phyloP scores from a whole-genome alignment of 495 filamentous ascomycete genomes.

The Aspergillus wentii region DNA sequence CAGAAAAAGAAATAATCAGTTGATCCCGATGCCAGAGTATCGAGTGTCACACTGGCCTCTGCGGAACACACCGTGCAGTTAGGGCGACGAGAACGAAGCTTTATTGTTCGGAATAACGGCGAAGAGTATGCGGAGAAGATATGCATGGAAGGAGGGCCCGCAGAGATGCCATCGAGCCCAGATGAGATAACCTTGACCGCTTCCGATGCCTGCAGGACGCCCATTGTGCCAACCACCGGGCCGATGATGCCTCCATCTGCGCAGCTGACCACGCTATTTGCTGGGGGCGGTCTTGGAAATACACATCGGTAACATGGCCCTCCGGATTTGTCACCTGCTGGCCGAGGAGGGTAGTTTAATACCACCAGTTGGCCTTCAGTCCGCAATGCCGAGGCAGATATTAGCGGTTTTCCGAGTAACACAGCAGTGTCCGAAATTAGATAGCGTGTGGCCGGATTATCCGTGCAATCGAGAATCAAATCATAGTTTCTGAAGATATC shows the following conservation, averaged over 20 bases:
- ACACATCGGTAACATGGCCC: slow-evolving; percentile 93
- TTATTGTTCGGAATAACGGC: slow-evolving; percentile 69
- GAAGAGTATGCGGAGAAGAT: slow-evolving; percentile 68
- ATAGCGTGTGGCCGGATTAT: slow-evolving; percentile 87
- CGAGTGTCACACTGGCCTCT: slow-evolving; percentile 52
- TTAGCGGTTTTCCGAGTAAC: slow-evolving; percentile 68
- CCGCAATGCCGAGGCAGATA: slow-evolving; percentile 81
- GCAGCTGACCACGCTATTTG: slow-evolving; percentile 71
- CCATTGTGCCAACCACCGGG: slow-evolving; percentile 92
- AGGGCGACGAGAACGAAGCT: slow-evolving; percentile 58
- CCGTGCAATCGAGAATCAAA: slow-evolving; percentile 88
- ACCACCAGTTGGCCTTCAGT: slow-evolving; percentile 89
- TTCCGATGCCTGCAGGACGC: slow-evolving; percentile 84
- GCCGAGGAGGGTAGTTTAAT: slow-evolving; percentile 51
- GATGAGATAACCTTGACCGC: slow-evolving; percentile 73
- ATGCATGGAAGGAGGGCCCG: slow-evolving; percentile 43
- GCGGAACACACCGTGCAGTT: slow-evolving; percentile 74
- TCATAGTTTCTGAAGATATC: slow-evolving; percentile 66
- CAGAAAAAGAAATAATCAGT: slow-evolving; percentile 81
- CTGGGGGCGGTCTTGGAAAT: slow-evolving; percentile 80
- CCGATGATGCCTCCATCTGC: slow-evolving; percentile 91
- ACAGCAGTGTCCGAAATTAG: slow-evolving; percentile 88
- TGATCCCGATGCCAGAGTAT: slow-evolving; percentile 56
- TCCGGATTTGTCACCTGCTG: slow-evolving; percentile 41
- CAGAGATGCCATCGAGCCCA: slow-evolving; percentile 5